A percentile compares a stretch with the other conserved stretches of the same genome.
These are phyloP conservation scores for Phytophthora pinifolia DNA, from an alignment of 352 stramenopile genomes.

Conservation along the genomic window DNA sequence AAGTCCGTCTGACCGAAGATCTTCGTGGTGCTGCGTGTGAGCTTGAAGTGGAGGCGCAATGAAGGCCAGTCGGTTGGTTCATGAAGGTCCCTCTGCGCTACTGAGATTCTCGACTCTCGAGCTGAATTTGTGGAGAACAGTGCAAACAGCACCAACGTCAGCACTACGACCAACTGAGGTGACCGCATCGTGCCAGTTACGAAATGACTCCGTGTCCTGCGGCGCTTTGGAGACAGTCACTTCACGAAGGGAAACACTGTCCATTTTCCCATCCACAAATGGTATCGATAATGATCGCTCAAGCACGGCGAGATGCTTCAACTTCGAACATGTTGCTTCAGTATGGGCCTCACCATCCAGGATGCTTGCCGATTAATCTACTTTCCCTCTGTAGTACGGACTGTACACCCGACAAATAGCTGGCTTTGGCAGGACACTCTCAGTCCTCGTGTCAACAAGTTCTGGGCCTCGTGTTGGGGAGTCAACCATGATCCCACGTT, in stretches of 20 bases:
- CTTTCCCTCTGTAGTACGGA: too few species aligned
- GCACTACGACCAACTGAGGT: background rate
- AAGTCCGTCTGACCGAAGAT: constrained; percentile 26
- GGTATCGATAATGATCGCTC: background rate
- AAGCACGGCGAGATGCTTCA: constrained; percentile 10
- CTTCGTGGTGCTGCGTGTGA: constrained; percentile 33
- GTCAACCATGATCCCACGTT: too few species aligned
- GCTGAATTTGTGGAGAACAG: background rate
- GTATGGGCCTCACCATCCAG: background rate
- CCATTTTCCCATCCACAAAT: background rate
- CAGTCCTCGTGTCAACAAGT: too few species aligned
- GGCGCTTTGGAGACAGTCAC: too few species aligned
- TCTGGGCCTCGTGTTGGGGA: too few species aligned
- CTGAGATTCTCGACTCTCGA: background rate
- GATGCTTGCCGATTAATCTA: background rate
- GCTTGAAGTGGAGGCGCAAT: constrained; percentile 25
- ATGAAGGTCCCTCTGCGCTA: background rate
- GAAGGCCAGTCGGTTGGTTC: constrained; percentile 12
- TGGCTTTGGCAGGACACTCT: too few species aligned
- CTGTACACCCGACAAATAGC: too few species aligned
- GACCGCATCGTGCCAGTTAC: background rate
- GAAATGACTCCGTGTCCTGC: background rate
- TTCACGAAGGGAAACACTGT: background rate
- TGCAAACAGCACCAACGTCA: background rate
- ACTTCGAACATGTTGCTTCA: constrained; percentile 5